Conservation (phyloP, 768 basidiomycete species). For the Mrakia blollopis region DNA sequence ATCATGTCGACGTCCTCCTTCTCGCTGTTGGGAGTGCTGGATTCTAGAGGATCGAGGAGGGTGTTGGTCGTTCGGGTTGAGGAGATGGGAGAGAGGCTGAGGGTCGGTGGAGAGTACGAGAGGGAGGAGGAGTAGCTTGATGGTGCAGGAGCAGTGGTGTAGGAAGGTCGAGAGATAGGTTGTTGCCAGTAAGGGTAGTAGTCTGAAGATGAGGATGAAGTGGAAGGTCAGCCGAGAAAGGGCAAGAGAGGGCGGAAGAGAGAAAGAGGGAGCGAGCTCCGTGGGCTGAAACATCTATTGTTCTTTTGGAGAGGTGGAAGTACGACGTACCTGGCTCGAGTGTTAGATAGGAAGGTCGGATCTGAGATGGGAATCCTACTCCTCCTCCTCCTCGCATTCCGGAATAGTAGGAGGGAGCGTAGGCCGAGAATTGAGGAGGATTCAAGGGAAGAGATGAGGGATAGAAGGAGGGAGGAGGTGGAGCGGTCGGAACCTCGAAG, state of each 20-base stretch:
- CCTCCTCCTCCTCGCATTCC: neutral
- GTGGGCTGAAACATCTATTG: neutral
- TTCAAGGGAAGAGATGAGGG: neutral
- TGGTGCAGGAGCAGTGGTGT: neutral
- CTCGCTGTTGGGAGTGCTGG: neutral
- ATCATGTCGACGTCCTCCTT: neutral
- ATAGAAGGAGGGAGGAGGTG: neutral
- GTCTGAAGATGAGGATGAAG: neutral
- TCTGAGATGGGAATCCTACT: too few relatives aligned
- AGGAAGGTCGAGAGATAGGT: neutral
- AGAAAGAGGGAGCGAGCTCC: too few relatives aligned
- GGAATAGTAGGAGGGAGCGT: neutral
- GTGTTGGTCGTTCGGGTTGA: neutral
- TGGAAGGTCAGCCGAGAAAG: neutral
- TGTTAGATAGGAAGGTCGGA: neutral
- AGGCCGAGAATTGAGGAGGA: neutral
- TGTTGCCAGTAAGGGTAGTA: neutral
- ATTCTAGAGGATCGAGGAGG: neutral
- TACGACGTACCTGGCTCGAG: neutral
- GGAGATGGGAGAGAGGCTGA: constrained; percentile 2
- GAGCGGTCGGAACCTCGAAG: neutral
- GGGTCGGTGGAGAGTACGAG: neutral
- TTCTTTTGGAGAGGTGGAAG: too few relatives aligned
- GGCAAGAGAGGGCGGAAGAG: too few relatives aligned
- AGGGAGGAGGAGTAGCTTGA: neutral